Base-by-base conservation (phyloP, 441 rosid genomes). In the Omphalea diandra region DNA sequence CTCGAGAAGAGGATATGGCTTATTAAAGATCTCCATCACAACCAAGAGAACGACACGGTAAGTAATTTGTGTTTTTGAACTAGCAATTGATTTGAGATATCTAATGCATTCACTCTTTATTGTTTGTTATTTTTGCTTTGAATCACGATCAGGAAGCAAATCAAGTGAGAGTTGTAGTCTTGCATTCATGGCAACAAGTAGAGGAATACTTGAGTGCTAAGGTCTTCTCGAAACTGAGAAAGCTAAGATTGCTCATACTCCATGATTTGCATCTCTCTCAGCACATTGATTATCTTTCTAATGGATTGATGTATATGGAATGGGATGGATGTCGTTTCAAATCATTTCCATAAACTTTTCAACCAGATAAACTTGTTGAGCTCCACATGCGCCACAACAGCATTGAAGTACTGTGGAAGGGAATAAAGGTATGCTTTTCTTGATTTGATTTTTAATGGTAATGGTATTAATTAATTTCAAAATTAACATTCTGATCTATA, bases 311-410 rank as follows among this genome's bases (percentile, higher is more conserved):
- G 38, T 41, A 70, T 44, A 71, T 79, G 0, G 44, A n/a, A 7
- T 79, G 76, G 79, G 24, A 69, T 9, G 50, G 55, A 35, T 80
- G 53, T 40, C 67, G 69, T 63, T 40, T 72, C 36, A 73, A 54
- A 38, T 79, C 73, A 12, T 14, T 76, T 35, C 80, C 80, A 46
- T 65, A 70, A 6, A 49, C 41, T 41, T 65, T 79, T 31, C 52
- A 69, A 31, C 73, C 67, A 2, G 38, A 47, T 38, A 73, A 67
- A 20, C 71, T 80, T 44, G 64, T 66, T 26, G 63, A 65, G 44
- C 71, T 80, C 14, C 67, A 46, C 32, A 32, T 80, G 71, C 66
- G 31, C 32, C 61, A 24, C 11, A 74, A 74, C 56, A 58, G 33
- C 41, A 67, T 77, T 17, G 36, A 71, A 56, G 67, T 60, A 17